Percentiles rank a stretch among this genome's conserved stretches.
Evolutionary conservation across 352 stramenopile species (phyloP).

Genomic region (Stephanocyclus meneghinianus): DNA sequence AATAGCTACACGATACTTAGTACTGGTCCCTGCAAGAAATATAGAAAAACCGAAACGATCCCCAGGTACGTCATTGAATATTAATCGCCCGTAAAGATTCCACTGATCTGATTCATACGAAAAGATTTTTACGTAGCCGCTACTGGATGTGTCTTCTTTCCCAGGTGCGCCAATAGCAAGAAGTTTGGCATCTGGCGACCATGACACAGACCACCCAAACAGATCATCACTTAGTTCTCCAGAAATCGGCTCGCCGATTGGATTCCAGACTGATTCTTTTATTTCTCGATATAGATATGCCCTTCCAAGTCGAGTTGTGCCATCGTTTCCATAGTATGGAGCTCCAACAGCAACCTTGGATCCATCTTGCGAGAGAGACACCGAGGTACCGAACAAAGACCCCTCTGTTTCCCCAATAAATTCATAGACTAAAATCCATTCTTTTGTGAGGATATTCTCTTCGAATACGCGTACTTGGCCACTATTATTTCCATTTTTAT

Average conservation of each 20-base stretch:
- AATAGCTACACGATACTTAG: conserved; percentile 46
- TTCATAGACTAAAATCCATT: conserved; percentile 43
- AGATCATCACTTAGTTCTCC: conserved; percentile 37
- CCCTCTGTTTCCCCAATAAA: conserved; percentile 40
- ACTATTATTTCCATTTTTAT: conserved; percentile 51
- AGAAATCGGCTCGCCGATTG: conserved; percentile 35
- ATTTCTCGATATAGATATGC: conserved; percentile 52
- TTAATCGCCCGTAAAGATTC: conserved; percentile 33
- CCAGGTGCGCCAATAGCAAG: conserved; percentile 40
- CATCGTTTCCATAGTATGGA: conserved; percentile 42
- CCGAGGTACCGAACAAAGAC: conserved; percentile 57
- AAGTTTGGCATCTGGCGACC: conserved; percentile 32
- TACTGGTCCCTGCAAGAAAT: conserved; percentile 31
- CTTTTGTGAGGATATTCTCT: conserved; percentile 33
- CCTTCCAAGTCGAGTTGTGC: conserved; percentile 38
- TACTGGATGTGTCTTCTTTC: conserved; percentile 34
- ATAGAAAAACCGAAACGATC: conserved; percentile 65
- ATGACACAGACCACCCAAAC: conserved; percentile 58
- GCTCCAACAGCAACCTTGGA: conserved; percentile 49
- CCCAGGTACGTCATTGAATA: conserved; percentile 42
- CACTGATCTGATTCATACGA: conserved; percentile 34
- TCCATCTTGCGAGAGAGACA: conserved; percentile 59
- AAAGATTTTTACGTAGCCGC: conserved; percentile 53
- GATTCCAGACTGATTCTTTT: conserved; percentile 37
- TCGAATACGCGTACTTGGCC: conserved; percentile 58